phyloP scores from a whole-genome alignment of 257 asterid species.

The Gentiana dahurica region DNA sequence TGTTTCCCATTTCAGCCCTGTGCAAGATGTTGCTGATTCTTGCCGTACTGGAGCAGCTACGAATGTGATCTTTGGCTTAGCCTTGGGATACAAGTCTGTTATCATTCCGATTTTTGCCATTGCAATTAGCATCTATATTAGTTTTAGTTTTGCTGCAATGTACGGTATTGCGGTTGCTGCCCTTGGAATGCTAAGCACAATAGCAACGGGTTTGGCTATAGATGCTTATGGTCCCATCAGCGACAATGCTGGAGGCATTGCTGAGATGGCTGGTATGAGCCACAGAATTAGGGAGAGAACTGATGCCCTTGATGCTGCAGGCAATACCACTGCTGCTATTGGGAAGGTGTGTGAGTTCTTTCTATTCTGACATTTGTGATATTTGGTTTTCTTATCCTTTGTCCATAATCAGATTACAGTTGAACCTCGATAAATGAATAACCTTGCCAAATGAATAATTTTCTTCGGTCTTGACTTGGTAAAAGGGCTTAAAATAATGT shows the following conservation, averaged over 20 bases:
- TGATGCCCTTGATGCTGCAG: constrained; percentile 11
- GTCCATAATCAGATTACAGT: too few relatives aligned
- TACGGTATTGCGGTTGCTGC: constrained; percentile 11
- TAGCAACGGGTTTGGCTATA: constrained; percentile 6
- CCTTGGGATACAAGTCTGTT: constrained; percentile 10
- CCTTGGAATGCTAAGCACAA: constrained; percentile 8
- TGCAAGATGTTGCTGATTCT: constrained; percentile 10
- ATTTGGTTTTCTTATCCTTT: too few relatives aligned
- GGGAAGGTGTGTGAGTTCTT: constrained; percentile 4
- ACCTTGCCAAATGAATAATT: too few relatives aligned
- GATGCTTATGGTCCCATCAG: constrained; percentile 12
- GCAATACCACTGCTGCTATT: constrained; percentile 11
- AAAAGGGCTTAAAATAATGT: too few relatives aligned
- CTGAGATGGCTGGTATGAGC: constrained; percentile 9
- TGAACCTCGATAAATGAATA: too few relatives aligned
- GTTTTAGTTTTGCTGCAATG: constrained; percentile 9
- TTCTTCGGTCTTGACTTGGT: too few relatives aligned
- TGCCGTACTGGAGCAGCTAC: constrained; percentile 9
- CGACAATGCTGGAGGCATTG: constrained; percentile 10
- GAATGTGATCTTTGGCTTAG: constrained; percentile 9
- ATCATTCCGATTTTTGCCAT: constrained; percentile 10
- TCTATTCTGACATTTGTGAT: too few relatives aligned
- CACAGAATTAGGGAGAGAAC: constrained; percentile 7
- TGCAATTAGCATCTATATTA: constrained; percentile 2
- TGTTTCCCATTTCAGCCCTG: background rate